Base-by-base conservation (phyloP, 2,329 filamentous ascomycete species). In the Sporothrix brasiliensis region DNA sequence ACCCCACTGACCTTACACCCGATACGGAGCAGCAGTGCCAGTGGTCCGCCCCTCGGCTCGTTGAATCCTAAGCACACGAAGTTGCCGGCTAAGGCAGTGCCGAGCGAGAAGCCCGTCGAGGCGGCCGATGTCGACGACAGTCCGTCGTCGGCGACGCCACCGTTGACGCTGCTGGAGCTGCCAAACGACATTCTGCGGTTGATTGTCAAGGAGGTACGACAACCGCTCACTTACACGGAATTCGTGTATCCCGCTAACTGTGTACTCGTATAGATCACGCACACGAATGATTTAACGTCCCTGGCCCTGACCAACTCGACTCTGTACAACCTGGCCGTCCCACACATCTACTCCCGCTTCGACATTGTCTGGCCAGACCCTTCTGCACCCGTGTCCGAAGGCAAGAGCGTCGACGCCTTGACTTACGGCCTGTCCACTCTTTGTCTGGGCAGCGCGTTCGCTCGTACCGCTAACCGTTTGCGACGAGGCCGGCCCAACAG, bases 291-390 rank as follows among this genome's bases (percentile, higher is more conserved):
- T 78, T 83, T 95, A 72, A 92, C 91, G 0, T 89, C 91, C 16
- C 85, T 95, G 53, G 91, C 92, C 16, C 83, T 93, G 71, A 91
- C 91, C 56, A 92, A 93, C 80, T 93, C 92, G 16, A 89, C 89
- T 39, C 85, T 96, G 14, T 91, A 95, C 80, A 84, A 85, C 56
- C 85, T 95, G 69, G 88, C 91, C 0, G 89, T 92, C 30, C 92
- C 92, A 21, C 88, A 90, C 75, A 93, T 95, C 74, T 95, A 95
- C 81, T 91, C 91, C 21, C 88, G 91, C 72, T 95, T 95, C 79
- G 92, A 95, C 77, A 95, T 95, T 73, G 91, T 94, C 54, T 95
- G 92, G 92, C 92, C 92, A 0, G 92, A 94, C 76, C 87, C 87
- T 44, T 85, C 86, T 73, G 83, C 86, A 9, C 84, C 88, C 10